Percentiles rank a stretch among this genome's conserved stretches.
These are phyloP conservation scores for Fusarium metavorans DNA, from an alignment of 2,329 filamentous ascomycete species.

Conservation along the genomic window DNA sequence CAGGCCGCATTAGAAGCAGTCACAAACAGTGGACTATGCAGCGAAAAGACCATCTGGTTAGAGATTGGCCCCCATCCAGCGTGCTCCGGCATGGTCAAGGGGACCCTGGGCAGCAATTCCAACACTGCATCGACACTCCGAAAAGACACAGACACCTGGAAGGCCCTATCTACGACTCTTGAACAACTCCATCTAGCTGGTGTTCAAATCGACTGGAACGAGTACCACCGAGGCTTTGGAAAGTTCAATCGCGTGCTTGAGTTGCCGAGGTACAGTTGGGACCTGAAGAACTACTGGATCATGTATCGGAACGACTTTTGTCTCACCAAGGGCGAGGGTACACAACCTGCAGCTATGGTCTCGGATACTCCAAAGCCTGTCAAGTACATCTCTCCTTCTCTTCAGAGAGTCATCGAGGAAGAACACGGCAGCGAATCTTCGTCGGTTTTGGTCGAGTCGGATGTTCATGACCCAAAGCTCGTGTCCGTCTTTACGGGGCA, in stretches of 20 bases:
- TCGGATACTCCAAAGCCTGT: background rate
- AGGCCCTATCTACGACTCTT: slow-evolving; percentile 69
- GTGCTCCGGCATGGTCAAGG: slow-evolving; percentile 72
- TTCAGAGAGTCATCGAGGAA: slow-evolving; percentile 36
- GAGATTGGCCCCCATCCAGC: slow-evolving; percentile 78
- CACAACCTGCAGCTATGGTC: background rate
- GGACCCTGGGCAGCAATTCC: slow-evolving; percentile 64
- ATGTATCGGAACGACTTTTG: slow-evolving; percentile 77
- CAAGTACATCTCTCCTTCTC: slow-evolving; percentile 36
- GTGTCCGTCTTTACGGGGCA: slow-evolving; percentile 33
- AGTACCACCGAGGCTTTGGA: slow-evolving; percentile 69
- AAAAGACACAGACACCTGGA: slow-evolving; percentile 74
- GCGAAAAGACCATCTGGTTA: slow-evolving; percentile 71
- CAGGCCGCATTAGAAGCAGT: slow-evolving; percentile 66
- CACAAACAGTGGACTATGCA: slow-evolving; percentile 60
- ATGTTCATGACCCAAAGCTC: slow-evolving; percentile 27
- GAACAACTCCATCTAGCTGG: slow-evolving; percentile 63
- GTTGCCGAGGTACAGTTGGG: slow-evolving; percentile 78
- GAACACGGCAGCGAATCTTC: slow-evolving; percentile 12
- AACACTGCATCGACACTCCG: slow-evolving; percentile 70
- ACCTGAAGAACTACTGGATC: slow-evolving; percentile 79
- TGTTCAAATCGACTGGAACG: slow-evolving; percentile 69
- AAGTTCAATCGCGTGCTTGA: slow-evolving; percentile 62
- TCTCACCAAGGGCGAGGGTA: slow-evolving; percentile 70
- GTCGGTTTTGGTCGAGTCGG: slow-evolving; percentile 27